Base-by-base conservation (phyloP, 495 filamentous ascomycete species). In the Xylaria flabelliformis region DNA sequence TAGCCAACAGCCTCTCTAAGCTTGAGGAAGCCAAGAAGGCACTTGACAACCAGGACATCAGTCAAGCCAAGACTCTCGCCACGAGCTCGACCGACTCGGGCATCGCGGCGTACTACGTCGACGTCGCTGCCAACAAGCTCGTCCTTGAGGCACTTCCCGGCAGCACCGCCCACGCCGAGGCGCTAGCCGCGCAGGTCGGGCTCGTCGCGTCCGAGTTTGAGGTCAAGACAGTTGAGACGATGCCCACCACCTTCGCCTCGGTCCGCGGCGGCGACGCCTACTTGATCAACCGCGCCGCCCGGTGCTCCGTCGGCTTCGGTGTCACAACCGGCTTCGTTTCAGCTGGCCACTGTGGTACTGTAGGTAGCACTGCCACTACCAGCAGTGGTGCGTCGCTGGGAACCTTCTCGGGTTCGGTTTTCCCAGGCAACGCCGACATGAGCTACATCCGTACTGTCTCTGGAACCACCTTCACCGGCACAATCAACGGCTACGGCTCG, bases 41-140 rank as follows among this genome's bases (percentile, higher is more conserved):
- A 42, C 70, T 76, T 73, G 75, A 74, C 70, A 73, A 74, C 46
- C 64, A 64, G 62, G 75, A 74, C 73, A 76, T 76, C 74, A 70
- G 74, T 61, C 69, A 76, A 55, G 65, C 73, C 73, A 74, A 72
- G 65, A 74, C 72, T 66, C 74, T 74, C 69, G 69, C 53, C 65
- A 64, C 65, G 53, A 67, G 69, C 66, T 71, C 69, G 53, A 67
- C 72, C 17, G 21, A 51, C 26, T 53, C 56, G 24, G 73, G 73
- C 70, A 74, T 76, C 70, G 72, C 75, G 34, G 75, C 75, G 62
- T 76, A 76, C 17, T 76, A 74, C 73, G 75, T 76, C 70, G 75
- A 76, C 39, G 72, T 76, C 50, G 58, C 72, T 41, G 63, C 75
- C 55, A 76, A 74, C 75, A 76, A 74, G 75, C 72, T 76, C 56